Percentiles rank a stretch among this genome's conserved stretches.
Conservation (phyloP, 164 flowering plant genomes). For the Annona squamosa region DNA sequence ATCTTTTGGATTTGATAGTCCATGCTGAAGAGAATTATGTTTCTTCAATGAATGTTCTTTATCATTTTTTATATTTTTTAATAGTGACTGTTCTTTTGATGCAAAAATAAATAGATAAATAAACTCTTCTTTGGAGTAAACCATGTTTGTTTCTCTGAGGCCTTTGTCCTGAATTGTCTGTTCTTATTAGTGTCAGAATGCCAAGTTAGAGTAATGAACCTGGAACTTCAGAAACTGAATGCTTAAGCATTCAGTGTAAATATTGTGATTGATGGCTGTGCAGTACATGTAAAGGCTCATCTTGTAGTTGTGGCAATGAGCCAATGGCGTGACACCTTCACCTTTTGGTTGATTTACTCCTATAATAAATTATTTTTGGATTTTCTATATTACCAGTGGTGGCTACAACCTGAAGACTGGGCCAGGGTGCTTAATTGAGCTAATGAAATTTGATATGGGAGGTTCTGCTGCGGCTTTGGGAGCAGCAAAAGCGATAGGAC, state of each 20-base stretch:
- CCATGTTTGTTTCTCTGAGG: background rate
- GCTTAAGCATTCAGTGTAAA: background rate
- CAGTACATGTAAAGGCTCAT: background rate
- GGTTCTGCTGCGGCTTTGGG: constrained; percentile 96
- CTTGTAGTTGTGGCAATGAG: background rate
- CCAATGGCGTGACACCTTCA: background rate
- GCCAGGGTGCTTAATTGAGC: constrained; percentile 78
- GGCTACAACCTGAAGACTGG: constrained; percentile 99
- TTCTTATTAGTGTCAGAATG: background rate
- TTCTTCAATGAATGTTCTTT: background rate
- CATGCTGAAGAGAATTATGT: background rate
- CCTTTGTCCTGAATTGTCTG: background rate
- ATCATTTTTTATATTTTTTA: too few relatives aligned
- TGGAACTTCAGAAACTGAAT: background rate
- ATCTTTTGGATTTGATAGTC: background rate
- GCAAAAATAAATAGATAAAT: background rate
- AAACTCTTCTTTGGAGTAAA: too few relatives aligned
- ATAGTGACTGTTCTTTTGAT: background rate
- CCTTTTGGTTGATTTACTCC: background rate
- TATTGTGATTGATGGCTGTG: background rate
- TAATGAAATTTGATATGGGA: constrained; percentile 97
- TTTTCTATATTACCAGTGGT: constrained; percentile 49
- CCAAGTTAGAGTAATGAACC: background rate
- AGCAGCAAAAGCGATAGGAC: constrained; percentile 93
- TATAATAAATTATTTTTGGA: background rate